A percentile compares a stretch with the other conserved stretches of the same genome.
Evolutionary conservation across 441 rosid genomes (phyloP).

Genomic region (Pelargonium cotyledonis): DNA sequence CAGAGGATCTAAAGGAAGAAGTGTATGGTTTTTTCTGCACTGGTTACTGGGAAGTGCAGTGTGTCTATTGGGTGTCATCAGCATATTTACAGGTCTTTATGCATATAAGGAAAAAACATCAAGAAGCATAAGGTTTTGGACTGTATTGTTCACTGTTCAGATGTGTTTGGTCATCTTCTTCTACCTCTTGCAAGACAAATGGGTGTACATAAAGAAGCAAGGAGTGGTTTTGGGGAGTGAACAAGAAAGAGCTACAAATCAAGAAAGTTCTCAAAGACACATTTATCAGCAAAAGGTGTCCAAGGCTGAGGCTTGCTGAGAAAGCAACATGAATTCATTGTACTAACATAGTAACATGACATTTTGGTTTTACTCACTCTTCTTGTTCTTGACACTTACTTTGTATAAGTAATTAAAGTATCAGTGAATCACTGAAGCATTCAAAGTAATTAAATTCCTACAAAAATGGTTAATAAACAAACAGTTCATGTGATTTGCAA

Average conservation of each 20-base stretch:
- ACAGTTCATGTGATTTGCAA: no score
- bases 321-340: not conserved
- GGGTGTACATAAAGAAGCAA: conserved; percentile 51
- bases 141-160: conserved; percentile 43
- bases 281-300: conserved; percentile 13
- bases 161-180: conserved; percentile 36
- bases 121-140: conserved; percentile 52
- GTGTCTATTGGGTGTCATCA: conserved; percentile 56
- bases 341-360: not conserved
- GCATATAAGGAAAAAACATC: conserved; percentile 60
- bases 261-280: conserved; percentile 15
- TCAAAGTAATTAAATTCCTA: no score
- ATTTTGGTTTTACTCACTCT: not conserved
- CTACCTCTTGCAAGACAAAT: conserved; percentile 73
- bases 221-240: conserved; percentile 31
- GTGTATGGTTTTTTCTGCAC: conserved; percentile 54
- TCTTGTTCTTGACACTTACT: not conserved
- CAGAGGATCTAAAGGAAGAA: conserved; percentile 61
- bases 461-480: no score
- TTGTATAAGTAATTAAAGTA: no score
- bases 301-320: conserved; percentile 14
- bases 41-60: conserved; percentile 58
- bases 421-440: no score
- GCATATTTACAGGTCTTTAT: conserved; percentile 52
- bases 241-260: conserved; percentile 21